Evolutionary conservation across 352 stramenopile species (phyloP).

Genomic region (Pythium utonaiense): DNA sequence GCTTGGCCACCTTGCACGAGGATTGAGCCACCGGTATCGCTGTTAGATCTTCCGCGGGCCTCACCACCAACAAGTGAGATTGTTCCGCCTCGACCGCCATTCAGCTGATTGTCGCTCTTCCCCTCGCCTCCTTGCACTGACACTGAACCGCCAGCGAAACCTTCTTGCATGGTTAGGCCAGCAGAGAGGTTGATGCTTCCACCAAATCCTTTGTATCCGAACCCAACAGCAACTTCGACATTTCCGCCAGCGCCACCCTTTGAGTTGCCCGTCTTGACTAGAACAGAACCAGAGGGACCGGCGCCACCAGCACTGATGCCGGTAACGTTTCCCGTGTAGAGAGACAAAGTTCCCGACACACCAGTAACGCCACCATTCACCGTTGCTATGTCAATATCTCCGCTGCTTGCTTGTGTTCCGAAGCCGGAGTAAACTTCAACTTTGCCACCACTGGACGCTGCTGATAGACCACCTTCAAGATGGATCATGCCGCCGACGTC

Average conservation of each 20-base stretch:
- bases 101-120: conserved; percentile 33
- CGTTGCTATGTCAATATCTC: conserved; percentile 57
- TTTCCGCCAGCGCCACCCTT: conserved; percentile 69
- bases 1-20: conserved; percentile 43
- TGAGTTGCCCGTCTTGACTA: conserved; percentile 70
- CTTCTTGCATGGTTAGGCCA: conserved; percentile 45
- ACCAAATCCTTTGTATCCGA: conserved; percentile 78
- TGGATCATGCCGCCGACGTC: conserved; percentile 59
- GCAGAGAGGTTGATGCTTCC: conserved; percentile 72
- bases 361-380: conserved; percentile 73
- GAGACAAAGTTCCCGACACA: conserved; percentile 66
- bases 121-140: conserved; percentile 47
- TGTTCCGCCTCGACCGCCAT: conserved; percentile 55
- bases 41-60: conserved; percentile 36
- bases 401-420: conserved; percentile 48
- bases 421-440: conserved; percentile 57
- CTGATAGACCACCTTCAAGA: conserved; percentile 52
- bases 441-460: conserved; percentile 51
- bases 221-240: conserved; percentile 75
- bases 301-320: conserved; percentile 7
- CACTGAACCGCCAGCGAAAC: conserved; percentile 48
- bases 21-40: conserved; percentile 47
- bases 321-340: conserved; percentile 73
- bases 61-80: conserved; percentile 55
- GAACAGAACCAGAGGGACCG: conserved; percentile 66